These are phyloP conservation scores for Punica granatum DNA, from an alignment of 345 rosid species.

Conservation along the genomic window DNA sequence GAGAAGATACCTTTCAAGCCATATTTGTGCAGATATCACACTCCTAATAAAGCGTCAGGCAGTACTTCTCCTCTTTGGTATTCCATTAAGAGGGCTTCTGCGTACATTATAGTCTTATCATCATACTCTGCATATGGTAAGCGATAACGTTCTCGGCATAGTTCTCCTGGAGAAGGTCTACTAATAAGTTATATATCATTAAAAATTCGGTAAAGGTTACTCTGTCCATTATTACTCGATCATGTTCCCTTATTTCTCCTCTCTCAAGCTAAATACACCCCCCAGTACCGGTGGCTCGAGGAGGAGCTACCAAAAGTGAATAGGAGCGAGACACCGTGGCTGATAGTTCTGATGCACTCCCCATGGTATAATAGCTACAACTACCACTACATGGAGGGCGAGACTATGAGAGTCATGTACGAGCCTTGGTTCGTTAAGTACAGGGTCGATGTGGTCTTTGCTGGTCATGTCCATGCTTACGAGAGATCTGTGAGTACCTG, in stretches of 20 bases:
- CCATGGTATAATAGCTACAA: conserved; percentile 86
- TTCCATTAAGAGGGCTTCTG: conserved; percentile 37
- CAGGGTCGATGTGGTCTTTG: conserved; percentile 41
- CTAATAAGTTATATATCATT: not conserved
- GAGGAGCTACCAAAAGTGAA: conserved; percentile 68
- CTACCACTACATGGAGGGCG: conserved; percentile 65
- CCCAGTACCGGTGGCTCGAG: conserved; percentile 69
- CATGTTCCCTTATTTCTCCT: conserved; percentile 11
- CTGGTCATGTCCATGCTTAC: conserved; percentile 48
- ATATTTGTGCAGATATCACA: conserved; percentile 19
- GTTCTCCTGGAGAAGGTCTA: conserved; percentile 7
- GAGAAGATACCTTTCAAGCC: conserved; percentile 38
- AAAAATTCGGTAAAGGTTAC: not conserved
- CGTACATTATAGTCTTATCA: conserved; percentile 35
- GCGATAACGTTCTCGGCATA: conserved; percentile 4
- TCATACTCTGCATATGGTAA: conserved; percentile 47
- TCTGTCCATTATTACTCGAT: not conserved
- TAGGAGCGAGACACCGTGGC: conserved; percentile 78
- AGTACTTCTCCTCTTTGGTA: conserved; percentile 47
- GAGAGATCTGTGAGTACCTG: conserved; percentile 31
- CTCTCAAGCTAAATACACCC: conserved; percentile 58
- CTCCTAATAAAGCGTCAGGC: conserved; percentile 30
- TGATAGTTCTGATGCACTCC: conserved; percentile 66
- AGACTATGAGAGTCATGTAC: conserved; percentile 38
- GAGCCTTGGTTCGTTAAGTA: conserved; percentile 37